These are phyloP conservation scores for Pythium coloratum DNA, from an alignment of 352 stramenopile genomes.

Conservation along the genomic window DNA sequence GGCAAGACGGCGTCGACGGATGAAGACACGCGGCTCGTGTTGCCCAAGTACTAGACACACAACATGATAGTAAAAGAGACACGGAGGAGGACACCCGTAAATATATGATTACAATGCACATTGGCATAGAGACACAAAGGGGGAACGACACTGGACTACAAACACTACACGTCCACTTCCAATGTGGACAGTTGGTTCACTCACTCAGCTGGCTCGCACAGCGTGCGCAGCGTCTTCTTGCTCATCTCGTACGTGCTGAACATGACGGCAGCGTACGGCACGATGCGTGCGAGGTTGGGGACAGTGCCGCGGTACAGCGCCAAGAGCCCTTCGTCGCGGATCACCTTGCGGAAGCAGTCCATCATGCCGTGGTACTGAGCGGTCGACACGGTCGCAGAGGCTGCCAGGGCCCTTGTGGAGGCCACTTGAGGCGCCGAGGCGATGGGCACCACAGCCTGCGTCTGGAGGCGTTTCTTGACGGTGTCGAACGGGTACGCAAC, in stretches of 20 bases:
- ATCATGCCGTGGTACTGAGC: slow-evolving; percentile 67
- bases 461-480: slow-evolving; percentile 83
- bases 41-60: background rate
- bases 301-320: slow-evolving; percentile 77
- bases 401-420: background rate
- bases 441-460: slow-evolving; percentile 31
- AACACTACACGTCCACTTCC: background rate
- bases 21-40: slow-evolving; percentile 19
- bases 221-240: slow-evolving; percentile 60
- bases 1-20: slow-evolving; percentile 60
- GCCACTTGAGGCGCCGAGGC: background rate
- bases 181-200: background rate
- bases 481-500: slow-evolving; percentile 86
- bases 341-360: slow-evolving; percentile 74
- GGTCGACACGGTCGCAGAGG: slow-evolving; percentile 8
- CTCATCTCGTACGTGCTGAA: slow-evolving; percentile 83
- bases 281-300: slow-evolving; percentile 77
- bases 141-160: background rate
- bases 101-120: slow-evolving; percentile 17
- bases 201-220: slow-evolving; percentile 26
- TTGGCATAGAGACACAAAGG: background rate
- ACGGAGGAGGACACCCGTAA: background rate
- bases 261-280: slow-evolving; percentile 82
- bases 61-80: background rate
- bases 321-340: slow-evolving; percentile 64